Evolutionary conservation across 768 basidiomycete genomes (phyloP), one percentile per base, ranked within the genome.

Genomic region (Auricularia cornea): DNA sequence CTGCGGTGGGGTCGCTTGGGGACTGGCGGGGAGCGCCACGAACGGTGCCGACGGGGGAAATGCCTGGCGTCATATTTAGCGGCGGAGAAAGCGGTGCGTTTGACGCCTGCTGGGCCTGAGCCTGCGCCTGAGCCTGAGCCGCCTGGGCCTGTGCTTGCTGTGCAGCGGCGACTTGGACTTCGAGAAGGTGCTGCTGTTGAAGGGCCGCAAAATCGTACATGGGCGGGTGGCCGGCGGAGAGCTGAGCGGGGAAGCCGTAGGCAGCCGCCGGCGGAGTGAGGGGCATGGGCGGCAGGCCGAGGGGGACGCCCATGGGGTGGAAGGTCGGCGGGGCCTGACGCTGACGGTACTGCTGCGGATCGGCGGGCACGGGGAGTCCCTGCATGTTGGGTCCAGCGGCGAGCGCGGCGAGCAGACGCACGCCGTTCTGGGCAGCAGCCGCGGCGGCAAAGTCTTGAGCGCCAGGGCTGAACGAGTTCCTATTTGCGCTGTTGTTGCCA

Each of bases 81-180:
- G 54, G 54, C 23, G 54, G 54, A 16, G 54, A 57, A 57, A 57
- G 54, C 54, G 54, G 61, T 62, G 61, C 61, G 35, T 38, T 38
- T 38, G 38, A 48, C 28, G 31, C 32, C 33, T 33, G 32, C 33
- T 60, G 60, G 26, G 60, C 44, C 44, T 48, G 44, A 18, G 44
- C 44, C 14, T 57, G 54, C 28, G 26, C n/a, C 51, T 60, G 59
- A 41, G 59, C 60, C n/a, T 35, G 30, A 29, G 60, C 60, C 1
- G 28, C 30, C 20, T 29, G 30, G 28, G 51, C 51, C 51, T 11
- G 12, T n/a, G 28, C 54, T 1, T 57, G 54, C 54, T 57, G 54
- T 28, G 54, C 54, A n/a, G 54, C 54, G 54, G 51, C 51, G 51
- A n/a, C n/a, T n/a, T n/a, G n/a, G n/a, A 57, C 30, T 8, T 57